Conservation (phyloP, 106 monocot genomes). For the Dendrobium officinale region DNA sequence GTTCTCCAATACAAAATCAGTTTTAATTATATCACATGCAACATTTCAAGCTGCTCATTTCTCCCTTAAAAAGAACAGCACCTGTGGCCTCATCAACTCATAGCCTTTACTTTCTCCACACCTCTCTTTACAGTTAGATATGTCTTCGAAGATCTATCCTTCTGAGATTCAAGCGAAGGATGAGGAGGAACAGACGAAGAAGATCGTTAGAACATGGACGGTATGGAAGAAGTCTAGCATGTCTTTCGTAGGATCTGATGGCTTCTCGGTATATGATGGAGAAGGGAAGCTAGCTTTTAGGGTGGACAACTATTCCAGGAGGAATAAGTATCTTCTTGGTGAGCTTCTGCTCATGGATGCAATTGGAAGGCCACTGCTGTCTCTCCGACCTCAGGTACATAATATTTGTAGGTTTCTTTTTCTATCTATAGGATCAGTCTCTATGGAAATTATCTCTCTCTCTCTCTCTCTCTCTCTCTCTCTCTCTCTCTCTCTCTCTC, state of each 20-base stretch:
- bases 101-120: no score
- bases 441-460: no score
- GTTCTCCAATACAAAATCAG: no score
- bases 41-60: no score
- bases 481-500: no score
- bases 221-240: slow-evolving; percentile 97
- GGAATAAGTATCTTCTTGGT: slow-evolving; percentile 28
- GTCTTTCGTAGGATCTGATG: slow-evolving; percentile 79
- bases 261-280: slow-evolving; percentile 64
- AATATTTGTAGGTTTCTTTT: no score
- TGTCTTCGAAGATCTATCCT: slow-evolving; percentile 1
- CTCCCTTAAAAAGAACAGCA: no score
- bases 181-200: background rate
- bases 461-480: no score
- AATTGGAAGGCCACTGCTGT: slow-evolving; percentile 33
- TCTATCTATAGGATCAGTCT: no score
- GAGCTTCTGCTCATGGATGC: slow-evolving; percentile 83
- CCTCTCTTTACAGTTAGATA: background rate
- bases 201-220: slow-evolving; percentile 32
- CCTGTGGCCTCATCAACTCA: no score
- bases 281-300: slow-evolving; percentile 59
- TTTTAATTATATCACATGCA: no score
- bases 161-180: background rate
- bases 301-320: slow-evolving; percentile 90
- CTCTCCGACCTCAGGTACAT: slow-evolving; percentile 57